Evolutionary conservation across 257 asterid genomes (phyloP).

Genomic region (Capsicum rhomboideum): DNA sequence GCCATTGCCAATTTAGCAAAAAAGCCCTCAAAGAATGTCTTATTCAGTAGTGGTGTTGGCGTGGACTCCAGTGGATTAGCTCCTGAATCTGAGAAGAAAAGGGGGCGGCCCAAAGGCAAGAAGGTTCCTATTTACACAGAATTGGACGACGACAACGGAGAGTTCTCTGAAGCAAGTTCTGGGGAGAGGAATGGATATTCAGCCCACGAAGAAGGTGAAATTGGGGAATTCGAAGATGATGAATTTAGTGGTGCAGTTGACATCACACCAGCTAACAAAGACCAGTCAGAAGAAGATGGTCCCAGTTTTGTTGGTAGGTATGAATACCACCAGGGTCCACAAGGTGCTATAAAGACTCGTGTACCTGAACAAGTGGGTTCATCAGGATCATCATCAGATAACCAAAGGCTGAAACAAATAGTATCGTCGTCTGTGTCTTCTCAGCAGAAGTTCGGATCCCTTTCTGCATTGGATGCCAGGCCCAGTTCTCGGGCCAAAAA

Average conservation of each 20-base stretch:
- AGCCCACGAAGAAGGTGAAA: slow-evolving; percentile 67
- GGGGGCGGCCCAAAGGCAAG: slow-evolving; percentile 88
- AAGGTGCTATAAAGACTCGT: slow-evolving; percentile 32
- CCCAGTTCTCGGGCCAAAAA: slow-evolving; percentile 77
- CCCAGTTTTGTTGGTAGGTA: slow-evolving; percentile 53
- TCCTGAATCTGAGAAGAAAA: slow-evolving; percentile 60
- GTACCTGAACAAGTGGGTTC: slow-evolving; percentile 65
- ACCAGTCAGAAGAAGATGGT: slow-evolving; percentile 71
- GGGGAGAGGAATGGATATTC: slow-evolving; percentile 74
- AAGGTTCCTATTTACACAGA: slow-evolving; percentile 79
- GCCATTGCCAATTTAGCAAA: slow-evolving; percentile 67
- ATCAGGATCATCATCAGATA: slow-evolving; percentile 84
- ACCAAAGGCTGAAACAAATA: slow-evolving; percentile 42
- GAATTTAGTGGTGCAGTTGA: slow-evolving; percentile 45
- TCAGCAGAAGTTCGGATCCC: slow-evolving; percentile 99
- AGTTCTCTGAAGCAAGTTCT: slow-evolving; percentile 79
- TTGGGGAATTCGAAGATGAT: slow-evolving; percentile 81
- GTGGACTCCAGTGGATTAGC: slow-evolving; percentile 44
- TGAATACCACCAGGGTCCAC: slow-evolving; percentile 44
- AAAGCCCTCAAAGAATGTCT: slow-evolving; percentile 54
- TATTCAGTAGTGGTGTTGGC: slow-evolving; percentile 49
- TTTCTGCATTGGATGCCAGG: slow-evolving; percentile 89
- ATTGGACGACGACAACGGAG: slow-evolving; percentile 81
- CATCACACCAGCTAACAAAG: slow-evolving; percentile 43
- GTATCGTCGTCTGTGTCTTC: slow-evolving; percentile 81